Evolutionary conservation across 768 basidiomycete genomes (phyloP).

Genomic region (Macrolepiota albuminosa): DNA sequence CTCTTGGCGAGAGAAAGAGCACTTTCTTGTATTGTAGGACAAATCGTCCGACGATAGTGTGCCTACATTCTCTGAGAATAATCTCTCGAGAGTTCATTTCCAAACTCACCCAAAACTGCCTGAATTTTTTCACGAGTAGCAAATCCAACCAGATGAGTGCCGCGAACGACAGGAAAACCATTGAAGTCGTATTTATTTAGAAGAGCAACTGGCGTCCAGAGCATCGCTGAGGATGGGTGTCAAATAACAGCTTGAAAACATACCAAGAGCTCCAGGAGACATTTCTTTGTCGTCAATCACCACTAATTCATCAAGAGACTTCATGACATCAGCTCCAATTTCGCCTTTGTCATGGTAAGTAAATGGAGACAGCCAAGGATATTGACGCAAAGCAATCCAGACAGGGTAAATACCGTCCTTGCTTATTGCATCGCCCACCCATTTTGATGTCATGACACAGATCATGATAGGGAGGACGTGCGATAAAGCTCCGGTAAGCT

Average conservation of each 20-base stretch:
- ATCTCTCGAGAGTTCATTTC: neutral
- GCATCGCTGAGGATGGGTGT: neutral
- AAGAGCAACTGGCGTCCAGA: constrained; percentile 28
- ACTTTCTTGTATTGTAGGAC: constrained; percentile 28
- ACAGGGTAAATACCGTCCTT: constrained; percentile 66
- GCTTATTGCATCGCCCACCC: constrained; percentile 69
- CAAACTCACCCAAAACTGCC: constrained; percentile 28
- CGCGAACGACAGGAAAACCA: constrained; percentile 62
- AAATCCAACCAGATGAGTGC: constrained; percentile 52
- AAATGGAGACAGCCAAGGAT: constrained; percentile 65
- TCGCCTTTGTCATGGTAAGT: constrained; percentile 65
- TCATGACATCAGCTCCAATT: constrained; percentile 60
- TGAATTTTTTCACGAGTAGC: constrained; percentile 52
- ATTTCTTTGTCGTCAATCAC: constrained; percentile 47
- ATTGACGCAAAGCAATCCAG: constrained; percentile 68
- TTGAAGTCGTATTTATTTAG: constrained; percentile 43
- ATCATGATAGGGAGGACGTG: constrained; percentile 84
- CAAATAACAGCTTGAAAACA: neutral
- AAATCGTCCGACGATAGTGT: constrained; percentile 26
- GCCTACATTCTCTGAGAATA: constrained; percentile 14
- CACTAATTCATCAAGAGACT: constrained; percentile 41
- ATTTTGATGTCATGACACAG: constrained; percentile 72
- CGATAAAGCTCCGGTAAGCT: constrained; percentile 76
- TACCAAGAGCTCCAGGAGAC: constrained; percentile 47
- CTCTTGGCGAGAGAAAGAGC: constrained; percentile 35